phyloP scores from a whole-genome alignment of 164 flowering plant genomes.

The Tetrastigma voinierianum region DNA sequence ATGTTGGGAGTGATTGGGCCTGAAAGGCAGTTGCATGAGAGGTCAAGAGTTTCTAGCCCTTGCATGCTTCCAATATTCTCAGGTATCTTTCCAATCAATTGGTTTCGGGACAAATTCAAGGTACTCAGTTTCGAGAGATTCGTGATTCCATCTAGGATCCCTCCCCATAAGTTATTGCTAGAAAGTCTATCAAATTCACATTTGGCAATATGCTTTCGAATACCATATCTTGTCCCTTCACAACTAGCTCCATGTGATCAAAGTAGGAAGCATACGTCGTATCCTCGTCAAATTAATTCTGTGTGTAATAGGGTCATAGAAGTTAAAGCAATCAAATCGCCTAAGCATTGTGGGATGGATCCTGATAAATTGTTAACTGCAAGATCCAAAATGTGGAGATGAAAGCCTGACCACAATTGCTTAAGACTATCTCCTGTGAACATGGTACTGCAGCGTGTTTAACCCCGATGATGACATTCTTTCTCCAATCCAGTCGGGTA shows the following conservation, averaged over 20 bases:
- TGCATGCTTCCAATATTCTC: too few species aligned
- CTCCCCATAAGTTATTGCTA: constrained; percentile 10
- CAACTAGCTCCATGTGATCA: background rate
- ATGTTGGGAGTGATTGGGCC: too few species aligned
- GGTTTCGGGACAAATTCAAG: too few species aligned
- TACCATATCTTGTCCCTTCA: background rate
- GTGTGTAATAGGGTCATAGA: background rate
- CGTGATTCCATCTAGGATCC: constrained; percentile 11
- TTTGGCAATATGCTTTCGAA: background rate
- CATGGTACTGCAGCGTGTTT: too few species aligned
- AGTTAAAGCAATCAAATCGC: background rate
- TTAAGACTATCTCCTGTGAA: constrained; percentile 23
- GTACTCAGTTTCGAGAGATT: too few species aligned
- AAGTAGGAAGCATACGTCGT: rapidly evolving
- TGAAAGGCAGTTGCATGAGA: too few species aligned
- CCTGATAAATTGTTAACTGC: constrained; percentile 24
- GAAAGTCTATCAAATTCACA: constrained; percentile 21
- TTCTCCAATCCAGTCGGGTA: constrained; percentile 25
- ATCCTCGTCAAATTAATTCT: too few species aligned
- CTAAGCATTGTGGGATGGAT: constrained; percentile 19
- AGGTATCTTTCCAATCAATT: too few species aligned
- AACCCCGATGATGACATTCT: background rate
- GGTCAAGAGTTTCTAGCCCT: too few species aligned
- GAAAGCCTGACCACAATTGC: constrained; percentile 9
- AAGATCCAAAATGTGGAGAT: constrained; percentile 22